Percentiles rank a stretch among this genome's conserved stretches.
Conservation (phyloP, 1,139 yeast genomes). For the Blastobotrys elegans region DNA sequence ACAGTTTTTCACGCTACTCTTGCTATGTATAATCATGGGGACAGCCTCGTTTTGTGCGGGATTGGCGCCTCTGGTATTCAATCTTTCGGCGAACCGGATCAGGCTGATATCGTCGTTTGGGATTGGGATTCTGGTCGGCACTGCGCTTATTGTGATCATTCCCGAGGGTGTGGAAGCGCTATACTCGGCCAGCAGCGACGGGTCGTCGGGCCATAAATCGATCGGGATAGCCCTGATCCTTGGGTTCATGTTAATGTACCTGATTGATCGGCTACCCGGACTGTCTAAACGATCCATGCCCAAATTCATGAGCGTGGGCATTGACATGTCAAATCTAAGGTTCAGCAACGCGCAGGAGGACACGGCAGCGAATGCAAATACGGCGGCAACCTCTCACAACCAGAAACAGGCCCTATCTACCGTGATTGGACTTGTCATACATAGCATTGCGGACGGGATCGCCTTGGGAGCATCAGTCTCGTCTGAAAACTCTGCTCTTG, state of each 20-base stretch:
- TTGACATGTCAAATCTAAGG: constrained; percentile 18
- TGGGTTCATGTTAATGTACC: constrained; percentile 52
- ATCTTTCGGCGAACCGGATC: constrained; percentile 31
- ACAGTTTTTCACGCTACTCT: constrained; percentile 24
- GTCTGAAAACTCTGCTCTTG: constrained; percentile 43
- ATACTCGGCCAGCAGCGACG: constrained; percentile 26
- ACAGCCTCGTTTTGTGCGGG: constrained; percentile 35
- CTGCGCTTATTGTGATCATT: constrained; percentile 57
- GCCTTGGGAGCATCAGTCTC: constrained; percentile 62
- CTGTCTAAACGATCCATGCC: constrained; percentile 10
- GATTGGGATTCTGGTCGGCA: constrained; percentile 60
- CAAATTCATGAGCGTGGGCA: constrained; percentile 12
- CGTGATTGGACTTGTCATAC: constrained; percentile 60
- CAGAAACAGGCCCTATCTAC: constrained; percentile 26
- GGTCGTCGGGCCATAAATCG: constrained; percentile 13
- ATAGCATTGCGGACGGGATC: constrained; percentile 70
- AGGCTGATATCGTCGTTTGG: constrained; percentile 46
- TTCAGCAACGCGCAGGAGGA: constrained; percentile 5
- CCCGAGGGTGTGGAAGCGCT: constrained; percentile 65
- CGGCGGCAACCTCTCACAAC: not conserved
- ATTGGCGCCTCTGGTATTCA: constrained; percentile 36
- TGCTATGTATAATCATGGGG: constrained; percentile 30
- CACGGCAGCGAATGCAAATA: constrained; percentile 4
- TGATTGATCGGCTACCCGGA: constrained; percentile 40
- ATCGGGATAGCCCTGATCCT: constrained; percentile 40